phyloP scores from a whole-genome alignment of 31 red algal genomes.

The Asparagopsis taxiformis region DNA sequence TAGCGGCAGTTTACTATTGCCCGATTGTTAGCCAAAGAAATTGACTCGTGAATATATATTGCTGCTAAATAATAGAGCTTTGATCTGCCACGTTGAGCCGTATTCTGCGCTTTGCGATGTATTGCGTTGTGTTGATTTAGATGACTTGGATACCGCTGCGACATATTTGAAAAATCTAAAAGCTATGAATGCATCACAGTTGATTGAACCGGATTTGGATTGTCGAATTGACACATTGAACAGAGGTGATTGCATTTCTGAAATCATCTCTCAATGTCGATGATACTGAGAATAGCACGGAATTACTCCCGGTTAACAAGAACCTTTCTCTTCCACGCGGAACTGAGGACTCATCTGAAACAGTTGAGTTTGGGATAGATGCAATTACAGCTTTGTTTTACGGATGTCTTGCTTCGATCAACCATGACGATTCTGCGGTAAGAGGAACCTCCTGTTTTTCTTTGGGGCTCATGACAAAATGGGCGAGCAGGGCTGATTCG shows the following conservation, averaged over 20 bases:
- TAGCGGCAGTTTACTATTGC: too few species aligned
- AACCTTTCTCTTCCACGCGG: background rate
- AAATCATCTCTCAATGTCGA: constrained; percentile 21
- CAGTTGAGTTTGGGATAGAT: constrained; percentile 19
- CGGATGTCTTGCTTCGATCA: constrained; percentile 43
- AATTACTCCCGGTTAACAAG: background rate
- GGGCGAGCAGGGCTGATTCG: constrained; percentile 20
- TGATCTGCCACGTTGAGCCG: too few species aligned
- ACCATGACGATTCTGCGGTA: constrained; percentile 61
- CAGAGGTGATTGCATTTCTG: constrained; percentile 16
- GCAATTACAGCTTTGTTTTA: constrained; percentile 41
- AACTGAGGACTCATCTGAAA: background rate
- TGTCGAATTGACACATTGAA: constrained; percentile 55
- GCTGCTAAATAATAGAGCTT: too few species aligned
- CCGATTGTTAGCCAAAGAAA: too few species aligned
- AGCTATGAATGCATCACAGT: constrained; percentile 38
- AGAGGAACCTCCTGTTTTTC: constrained; percentile 62
- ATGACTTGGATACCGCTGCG: constrained; percentile 38
- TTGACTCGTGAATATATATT: too few species aligned
- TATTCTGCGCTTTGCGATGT: constrained; percentile 53
- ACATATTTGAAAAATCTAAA: constrained; percentile 36
- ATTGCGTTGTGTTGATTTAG: background rate
- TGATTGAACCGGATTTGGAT: constrained; percentile 69
- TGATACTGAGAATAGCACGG: background rate
- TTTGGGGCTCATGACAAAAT: constrained; percentile 45